Percentiles rank a stretch among this genome's conserved stretches.
These are phyloP conservation scores for Zymoseptoria ardabiliae DNA, from an alignment of 2,329 filamentous ascomycete genomes.

Conservation along the genomic window DNA sequence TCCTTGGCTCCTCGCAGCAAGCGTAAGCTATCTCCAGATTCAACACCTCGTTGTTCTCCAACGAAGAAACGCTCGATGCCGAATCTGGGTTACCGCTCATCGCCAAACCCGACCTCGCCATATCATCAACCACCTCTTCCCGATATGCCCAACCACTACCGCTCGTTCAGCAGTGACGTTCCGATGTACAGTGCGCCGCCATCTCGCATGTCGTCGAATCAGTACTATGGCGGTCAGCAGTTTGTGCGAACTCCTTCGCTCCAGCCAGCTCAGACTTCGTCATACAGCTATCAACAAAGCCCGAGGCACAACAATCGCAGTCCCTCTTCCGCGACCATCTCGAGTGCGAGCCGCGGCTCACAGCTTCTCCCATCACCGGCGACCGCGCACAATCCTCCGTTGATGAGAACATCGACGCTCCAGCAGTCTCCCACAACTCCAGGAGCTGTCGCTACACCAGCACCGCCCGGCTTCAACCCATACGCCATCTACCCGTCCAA, in stretches of 20 bases:
- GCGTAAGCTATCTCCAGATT: slow-evolving; percentile 48
- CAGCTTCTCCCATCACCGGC: slow-evolving; percentile 40
- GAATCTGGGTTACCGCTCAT: slow-evolving; percentile 29
- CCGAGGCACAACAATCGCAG: slow-evolving; percentile 19
- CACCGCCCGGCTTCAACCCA: slow-evolving; percentile 56
- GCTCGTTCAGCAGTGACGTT: slow-evolving; percentile 33
- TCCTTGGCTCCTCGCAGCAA: slow-evolving; percentile 39
- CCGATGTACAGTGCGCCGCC: slow-evolving; percentile 22
- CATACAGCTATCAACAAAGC: slow-evolving; percentile 26
- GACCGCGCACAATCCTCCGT: slow-evolving; percentile 45
- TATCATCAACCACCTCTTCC: slow-evolving; percentile 32
- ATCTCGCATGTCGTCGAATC: slow-evolving; percentile 21
- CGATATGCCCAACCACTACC: slow-evolving; percentile 27
- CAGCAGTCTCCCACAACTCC: slow-evolving; percentile 48
- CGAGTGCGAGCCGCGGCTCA: slow-evolving; percentile 20
- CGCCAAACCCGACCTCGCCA: slow-evolving; percentile 31
- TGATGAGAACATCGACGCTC: slow-evolving; percentile 62
- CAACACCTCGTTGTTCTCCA: slow-evolving; percentile 42
- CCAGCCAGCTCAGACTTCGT: slow-evolving; percentile 30
- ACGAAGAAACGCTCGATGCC: slow-evolving; percentile 35
- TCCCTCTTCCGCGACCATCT: slow-evolving; percentile 22
- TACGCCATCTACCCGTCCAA: slow-evolving; percentile 68
- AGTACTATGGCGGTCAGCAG: slow-evolving; percentile 22
- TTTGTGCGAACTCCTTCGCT: slow-evolving; percentile 17
- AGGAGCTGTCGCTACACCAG: slow-evolving; percentile 22